phyloP scores from a whole-genome alignment of 805 yeast genomes.

The Candida chilensis region DNA sequence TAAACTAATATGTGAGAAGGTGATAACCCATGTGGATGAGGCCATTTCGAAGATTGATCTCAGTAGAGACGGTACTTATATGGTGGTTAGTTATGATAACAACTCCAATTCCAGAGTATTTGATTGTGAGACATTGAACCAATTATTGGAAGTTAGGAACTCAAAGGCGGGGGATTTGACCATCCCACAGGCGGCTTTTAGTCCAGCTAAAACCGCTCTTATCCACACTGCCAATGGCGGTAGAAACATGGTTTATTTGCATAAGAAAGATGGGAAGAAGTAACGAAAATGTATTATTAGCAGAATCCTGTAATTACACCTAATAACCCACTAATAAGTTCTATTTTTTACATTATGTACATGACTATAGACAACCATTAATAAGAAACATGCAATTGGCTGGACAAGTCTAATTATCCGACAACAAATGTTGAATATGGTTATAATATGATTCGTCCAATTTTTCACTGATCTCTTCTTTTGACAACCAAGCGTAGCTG shows the following conservation, averaged over 20 bases:
- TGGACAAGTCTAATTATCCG: constrained; percentile 24
- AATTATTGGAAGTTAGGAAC: constrained; percentile 17
- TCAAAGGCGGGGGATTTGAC: constrained; percentile 5
- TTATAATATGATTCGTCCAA: constrained; percentile 48
- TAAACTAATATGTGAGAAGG: constrained; percentile 18
- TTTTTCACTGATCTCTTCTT: constrained; percentile 57
- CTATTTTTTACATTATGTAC: background rate
- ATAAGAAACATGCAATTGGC: too few species aligned
- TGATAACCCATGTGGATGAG: constrained; percentile 28
- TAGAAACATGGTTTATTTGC: background rate
- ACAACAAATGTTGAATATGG: constrained; percentile 41
- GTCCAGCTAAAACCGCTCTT: background rate
- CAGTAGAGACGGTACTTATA: constrained; percentile 24
- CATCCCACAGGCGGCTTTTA: background rate
- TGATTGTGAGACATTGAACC: constrained; percentile 13
- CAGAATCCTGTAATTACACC: too few species aligned
- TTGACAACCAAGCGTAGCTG: constrained; percentile 72
- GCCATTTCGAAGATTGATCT: constrained; percentile 24
- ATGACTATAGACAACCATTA: background rate
- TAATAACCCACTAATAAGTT: background rate
- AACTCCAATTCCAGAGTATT: constrained; percentile 22
- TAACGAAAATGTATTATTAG: too few species aligned
- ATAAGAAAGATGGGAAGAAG: too few species aligned
- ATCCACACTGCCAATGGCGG: background rate
- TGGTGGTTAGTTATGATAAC: constrained; percentile 31